Evolutionary conservation across 1,284 basidiomycete genomes (phyloP).

Genomic region (Grifola frondosa): DNA sequence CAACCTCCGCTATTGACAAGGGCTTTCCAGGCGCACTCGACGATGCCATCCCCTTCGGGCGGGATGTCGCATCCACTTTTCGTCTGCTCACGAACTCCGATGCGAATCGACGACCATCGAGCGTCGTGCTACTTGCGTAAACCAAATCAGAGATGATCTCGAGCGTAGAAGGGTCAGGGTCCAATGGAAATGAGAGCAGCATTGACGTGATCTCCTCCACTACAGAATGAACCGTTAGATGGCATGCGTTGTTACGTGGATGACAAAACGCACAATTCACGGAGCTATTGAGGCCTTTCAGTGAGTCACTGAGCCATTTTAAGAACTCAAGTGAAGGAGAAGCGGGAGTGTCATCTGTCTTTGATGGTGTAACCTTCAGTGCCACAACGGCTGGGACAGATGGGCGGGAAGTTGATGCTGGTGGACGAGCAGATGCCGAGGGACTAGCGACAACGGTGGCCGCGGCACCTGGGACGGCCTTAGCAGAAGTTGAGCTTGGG

Average conservation of each 20-base stretch:
- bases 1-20: constrained; percentile 82
- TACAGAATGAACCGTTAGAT: constrained; percentile 32
- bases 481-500: constrained; percentile 29
- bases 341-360: constrained; percentile 58
- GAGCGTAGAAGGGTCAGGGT: constrained; percentile 76
- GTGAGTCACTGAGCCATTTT: constrained; percentile 85
- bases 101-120: constrained; percentile 94
- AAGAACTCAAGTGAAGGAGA: constrained; percentile 88
- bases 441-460: constrained; percentile 22
- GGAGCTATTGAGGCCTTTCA: constrained; percentile 81
- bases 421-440: constrained; percentile 37
- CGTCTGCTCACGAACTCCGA: constrained; percentile 86
- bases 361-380: constrained; percentile 42
- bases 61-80: constrained; percentile 69
- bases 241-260: constrained; percentile 3
- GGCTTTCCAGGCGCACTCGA: constrained; percentile 48
- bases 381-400: constrained; percentile 33
- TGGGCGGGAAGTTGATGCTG: constrained; percentile 22
- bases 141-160: constrained; percentile 93
- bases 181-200: constrained; percentile 87
- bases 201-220: constrained; percentile 94
- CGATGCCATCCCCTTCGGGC: constrained; percentile 43
- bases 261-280: constrained; percentile 66
- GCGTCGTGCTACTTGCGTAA: constrained; percentile 90
- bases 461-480: constrained; percentile 23